Evolutionary conservation across 2,329 filamentous ascomycete species (phyloP).

Genomic region (Pseudopithomyces chartarum): DNA sequence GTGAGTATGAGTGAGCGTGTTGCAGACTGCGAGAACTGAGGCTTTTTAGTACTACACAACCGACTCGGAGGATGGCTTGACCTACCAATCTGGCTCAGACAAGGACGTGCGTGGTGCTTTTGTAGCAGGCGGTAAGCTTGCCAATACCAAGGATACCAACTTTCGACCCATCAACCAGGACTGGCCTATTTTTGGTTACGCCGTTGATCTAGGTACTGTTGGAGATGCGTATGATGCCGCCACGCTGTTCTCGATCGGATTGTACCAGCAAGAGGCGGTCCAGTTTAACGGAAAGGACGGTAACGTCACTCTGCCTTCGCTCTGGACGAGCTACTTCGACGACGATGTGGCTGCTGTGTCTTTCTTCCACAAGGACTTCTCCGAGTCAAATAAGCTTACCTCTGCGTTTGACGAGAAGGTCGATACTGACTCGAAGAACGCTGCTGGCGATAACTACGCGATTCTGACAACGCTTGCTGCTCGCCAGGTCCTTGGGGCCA

Average conservation of each 20-base stretch:
- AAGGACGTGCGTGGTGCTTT: slow-evolving; percentile 55
- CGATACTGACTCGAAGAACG: slow-evolving; percentile 49
- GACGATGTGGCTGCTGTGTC: slow-evolving; percentile 50
- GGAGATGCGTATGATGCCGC: slow-evolving; percentile 36
- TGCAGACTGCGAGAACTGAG: background rate
- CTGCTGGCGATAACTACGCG: slow-evolving; percentile 55
- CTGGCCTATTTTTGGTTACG: slow-evolving; percentile 61
- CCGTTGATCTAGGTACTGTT: slow-evolving; percentile 56
- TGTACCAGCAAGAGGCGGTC: slow-evolving; percentile 55
- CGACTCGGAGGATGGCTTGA: slow-evolving; percentile 46
- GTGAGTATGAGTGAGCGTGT: slow-evolving; percentile 9
- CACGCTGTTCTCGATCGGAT: slow-evolving; percentile 56
- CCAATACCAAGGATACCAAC: slow-evolving; percentile 53
- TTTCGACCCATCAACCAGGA: slow-evolving; percentile 55
- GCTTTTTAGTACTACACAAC: slow-evolving; percentile 55
- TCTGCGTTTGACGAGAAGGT: slow-evolving; percentile 51
- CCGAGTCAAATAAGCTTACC: slow-evolving; percentile 39
- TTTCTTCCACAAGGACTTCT: slow-evolving; percentile 58
- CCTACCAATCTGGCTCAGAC: slow-evolving; percentile 55
- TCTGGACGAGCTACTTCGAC: slow-evolving; percentile 57
- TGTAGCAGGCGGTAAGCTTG: slow-evolving; percentile 48
- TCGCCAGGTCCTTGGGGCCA: slow-evolving; percentile 59
- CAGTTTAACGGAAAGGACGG: slow-evolving; percentile 54
- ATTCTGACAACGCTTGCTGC: slow-evolving; percentile 57
- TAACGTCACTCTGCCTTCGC: slow-evolving; percentile 47